A percentile compares a stretch with the other conserved stretches of the same genome.
phyloP scores from a whole-genome alignment of 805 yeast genomes.

The Jamesozyma gamospora region DNA sequence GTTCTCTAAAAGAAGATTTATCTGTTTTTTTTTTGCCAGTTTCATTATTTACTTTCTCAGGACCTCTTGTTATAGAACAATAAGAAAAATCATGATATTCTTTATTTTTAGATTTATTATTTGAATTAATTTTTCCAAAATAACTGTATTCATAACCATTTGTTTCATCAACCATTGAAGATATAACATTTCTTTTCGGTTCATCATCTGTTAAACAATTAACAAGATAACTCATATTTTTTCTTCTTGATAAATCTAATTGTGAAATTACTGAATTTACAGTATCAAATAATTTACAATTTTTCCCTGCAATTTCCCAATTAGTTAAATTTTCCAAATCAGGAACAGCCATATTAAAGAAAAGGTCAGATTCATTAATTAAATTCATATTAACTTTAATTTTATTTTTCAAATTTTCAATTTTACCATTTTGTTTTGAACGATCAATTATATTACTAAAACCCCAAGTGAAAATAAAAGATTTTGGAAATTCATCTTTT shows the following conservation, averaged over 20 bases:
- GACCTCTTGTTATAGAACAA: conserved; percentile 14
- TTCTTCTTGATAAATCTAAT: conserved; percentile 8
- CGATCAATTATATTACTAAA: conserved; percentile 21
- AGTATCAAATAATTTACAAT: conserved; percentile 18
- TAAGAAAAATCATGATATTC: conserved; percentile 14
- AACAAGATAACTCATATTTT: conserved; percentile 15
- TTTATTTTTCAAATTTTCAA: conserved; percentile 28
- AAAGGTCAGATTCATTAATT: conserved; percentile 40
- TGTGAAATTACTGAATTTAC: conserved; percentile 17
- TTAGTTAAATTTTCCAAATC: conserved; percentile 13
- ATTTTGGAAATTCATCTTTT: conserved; percentile 58
- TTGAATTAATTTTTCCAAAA: conserved; percentile 10
- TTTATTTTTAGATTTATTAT: conserved; percentile 1
- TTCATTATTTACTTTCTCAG: neutral
- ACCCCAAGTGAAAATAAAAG: conserved; percentile 40
- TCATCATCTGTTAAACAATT: conserved; percentile 18
- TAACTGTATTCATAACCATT: conserved; percentile 14
- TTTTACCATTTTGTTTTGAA: conserved; percentile 7
- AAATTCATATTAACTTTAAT: conserved; percentile 39
- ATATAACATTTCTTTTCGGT: conserved; percentile 15
- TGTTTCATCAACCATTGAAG: conserved; percentile 10
- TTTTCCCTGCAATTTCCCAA: conserved; percentile 24
- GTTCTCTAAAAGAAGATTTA: conserved; percentile 1
- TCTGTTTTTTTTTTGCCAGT: neutral
- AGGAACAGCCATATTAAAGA: conserved; percentile 42